Percentiles rank a stretch among this genome's conserved stretches.
These are phyloP conservation scores for Xerophyta viscosa DNA, from an alignment of 106 monocot genomes.

Conservation along the genomic window DNA sequence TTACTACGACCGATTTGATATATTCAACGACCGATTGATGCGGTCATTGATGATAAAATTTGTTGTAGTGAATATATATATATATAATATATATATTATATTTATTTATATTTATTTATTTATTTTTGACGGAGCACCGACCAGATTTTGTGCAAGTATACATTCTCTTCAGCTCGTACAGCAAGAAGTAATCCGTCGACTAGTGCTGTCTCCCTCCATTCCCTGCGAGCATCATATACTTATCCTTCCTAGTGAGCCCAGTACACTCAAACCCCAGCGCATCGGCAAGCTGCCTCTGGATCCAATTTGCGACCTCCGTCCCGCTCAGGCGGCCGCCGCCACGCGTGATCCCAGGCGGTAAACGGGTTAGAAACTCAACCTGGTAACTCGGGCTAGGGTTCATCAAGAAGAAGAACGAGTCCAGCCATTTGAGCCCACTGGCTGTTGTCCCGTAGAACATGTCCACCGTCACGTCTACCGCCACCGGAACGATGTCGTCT, in stretches of 20 bases:
- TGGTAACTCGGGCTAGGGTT: slow-evolving; percentile 54
- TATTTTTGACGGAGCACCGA: too few species aligned
- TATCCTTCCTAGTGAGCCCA: slow-evolving; percentile 55
- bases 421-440: slow-evolving; percentile 68
- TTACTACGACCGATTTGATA: too few species aligned
- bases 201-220: too few species aligned
- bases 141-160: too few species aligned
- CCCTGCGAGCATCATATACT: slow-evolving; percentile 75
- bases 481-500: slow-evolving; percentile 68
- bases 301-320: slow-evolving; percentile 47
- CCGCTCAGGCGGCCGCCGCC: slow-evolving; percentile 13
- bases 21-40: too few species aligned
- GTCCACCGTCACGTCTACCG: slow-evolving; percentile 29
- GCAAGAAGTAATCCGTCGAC: too few species aligned
- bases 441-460: slow-evolving; percentile 88
- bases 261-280: slow-evolving; percentile 70
- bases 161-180: too few species aligned
- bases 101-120: too few species aligned
- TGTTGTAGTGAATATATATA: too few species aligned
- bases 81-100: too few species aligned
- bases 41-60: too few species aligned
- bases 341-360: slow-evolving; percentile 34
- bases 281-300: slow-evolving; percentile 45
- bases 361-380: slow-evolving; percentile 33
- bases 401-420: slow-evolving; percentile 61